A percentile compares a stretch with the other conserved stretches of the same genome.
Evolutionary conservation across 2,329 filamentous ascomycete genomes (phyloP).

Genomic region (Aspergillus tamarii): DNA sequence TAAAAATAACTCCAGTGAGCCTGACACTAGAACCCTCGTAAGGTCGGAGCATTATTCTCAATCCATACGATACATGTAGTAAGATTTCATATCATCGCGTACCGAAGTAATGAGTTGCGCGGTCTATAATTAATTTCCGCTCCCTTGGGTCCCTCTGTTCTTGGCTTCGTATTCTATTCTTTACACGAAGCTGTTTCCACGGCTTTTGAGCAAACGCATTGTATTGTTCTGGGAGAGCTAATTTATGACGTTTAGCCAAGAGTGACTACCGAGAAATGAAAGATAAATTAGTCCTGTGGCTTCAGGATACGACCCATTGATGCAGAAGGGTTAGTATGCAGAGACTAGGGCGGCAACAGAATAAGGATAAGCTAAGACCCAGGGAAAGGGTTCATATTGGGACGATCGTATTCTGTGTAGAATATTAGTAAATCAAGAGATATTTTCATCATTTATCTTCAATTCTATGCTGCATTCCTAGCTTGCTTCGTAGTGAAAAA

Average conservation of each 20-base stretch:
- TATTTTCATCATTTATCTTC: fast-evolving
- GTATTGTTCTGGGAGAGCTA: background rate
- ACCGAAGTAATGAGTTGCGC: background rate
- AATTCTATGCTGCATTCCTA: fast-evolving
- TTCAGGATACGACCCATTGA: background rate
- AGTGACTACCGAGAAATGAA: background rate
- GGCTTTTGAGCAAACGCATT: background rate
- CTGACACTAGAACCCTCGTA: too few species aligned
- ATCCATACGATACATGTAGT: background rate
- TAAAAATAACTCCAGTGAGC: too few species aligned
- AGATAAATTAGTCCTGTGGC: background rate
- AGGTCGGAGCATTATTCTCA: too few species aligned
- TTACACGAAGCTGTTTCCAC: background rate
- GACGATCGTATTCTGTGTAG: fast-evolving
- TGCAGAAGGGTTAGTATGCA: background rate
- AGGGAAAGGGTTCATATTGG: too few species aligned
- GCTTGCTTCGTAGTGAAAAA: background rate
- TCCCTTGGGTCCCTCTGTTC: background rate
- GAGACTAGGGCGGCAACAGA: too few species aligned
- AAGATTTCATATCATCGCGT: background rate
- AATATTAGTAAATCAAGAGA: too few species aligned
- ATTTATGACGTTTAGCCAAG: background rate
- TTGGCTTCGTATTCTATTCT: background rate
- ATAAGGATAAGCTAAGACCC: background rate
- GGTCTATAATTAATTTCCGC: background rate